These are phyloP conservation scores for Scheffersomyces parashehatae DNA, from an alignment of 1,139 yeast species.

Conservation along the genomic window DNA sequence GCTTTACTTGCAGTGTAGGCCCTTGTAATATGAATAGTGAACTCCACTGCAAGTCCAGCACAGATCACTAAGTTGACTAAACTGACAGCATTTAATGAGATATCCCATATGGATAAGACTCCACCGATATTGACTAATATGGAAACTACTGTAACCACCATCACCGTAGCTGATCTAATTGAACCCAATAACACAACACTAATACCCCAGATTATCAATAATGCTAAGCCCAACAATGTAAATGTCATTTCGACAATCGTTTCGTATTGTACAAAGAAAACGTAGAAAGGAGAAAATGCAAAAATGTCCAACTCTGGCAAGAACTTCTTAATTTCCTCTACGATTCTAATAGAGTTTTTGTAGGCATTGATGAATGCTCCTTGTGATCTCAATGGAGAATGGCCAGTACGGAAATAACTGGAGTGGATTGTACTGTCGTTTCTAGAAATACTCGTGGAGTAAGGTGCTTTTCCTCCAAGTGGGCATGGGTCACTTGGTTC, in stretches of 20 bases:
- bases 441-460: constrained; percentile 58
- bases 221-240: constrained; percentile 55
- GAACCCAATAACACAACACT: constrained; percentile 69
- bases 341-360: constrained; percentile 69
- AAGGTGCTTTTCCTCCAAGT: constrained; percentile 93
- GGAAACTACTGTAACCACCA: constrained; percentile 60
- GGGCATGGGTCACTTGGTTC: constrained; percentile 92
- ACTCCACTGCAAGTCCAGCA: constrained; percentile 90
- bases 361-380: constrained; percentile 81
- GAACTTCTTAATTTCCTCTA: constrained; percentile 51
- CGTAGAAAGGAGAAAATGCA: constrained; percentile 91
- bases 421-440: constrained; percentile 46
- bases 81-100: constrained; percentile 85
- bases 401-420: constrained; percentile 78
- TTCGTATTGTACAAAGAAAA: constrained; percentile 86
- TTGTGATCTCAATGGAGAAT: constrained; percentile 78
- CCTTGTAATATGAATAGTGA: constrained; percentile 82
- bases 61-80: constrained; percentile 87
- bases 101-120: constrained; percentile 70
- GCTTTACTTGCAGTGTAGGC: constrained; percentile 51
- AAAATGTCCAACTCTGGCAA: constrained; percentile 56
- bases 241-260: constrained; percentile 61
- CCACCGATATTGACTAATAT: constrained; percentile 78
- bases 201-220: constrained; percentile 53
- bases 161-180: constrained; percentile 53